phyloP scores from a whole-genome alignment of 1,139 yeast genomes.

The Pichia cactophila region DNA sequence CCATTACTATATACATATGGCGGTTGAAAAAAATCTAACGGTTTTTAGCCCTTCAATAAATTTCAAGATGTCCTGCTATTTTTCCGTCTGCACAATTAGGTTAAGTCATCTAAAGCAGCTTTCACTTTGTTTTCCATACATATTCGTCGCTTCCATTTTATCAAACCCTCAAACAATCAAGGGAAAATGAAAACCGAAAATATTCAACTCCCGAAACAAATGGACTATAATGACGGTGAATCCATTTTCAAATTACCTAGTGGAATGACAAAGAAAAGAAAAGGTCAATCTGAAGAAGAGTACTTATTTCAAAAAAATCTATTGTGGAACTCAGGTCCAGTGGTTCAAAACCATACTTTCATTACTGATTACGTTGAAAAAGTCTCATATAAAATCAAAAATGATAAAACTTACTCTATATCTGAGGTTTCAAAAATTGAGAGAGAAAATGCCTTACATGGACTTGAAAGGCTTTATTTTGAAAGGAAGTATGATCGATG shows the following conservation, averaged over 20 bases:
- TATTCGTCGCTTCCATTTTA: not conserved
- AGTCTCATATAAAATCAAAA: slow-evolving; percentile 9
- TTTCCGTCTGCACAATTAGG: no score
- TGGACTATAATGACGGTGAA: slow-evolving; percentile 25
- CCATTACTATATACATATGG: no score
- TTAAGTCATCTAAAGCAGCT: no score
- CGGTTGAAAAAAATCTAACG: not conserved
- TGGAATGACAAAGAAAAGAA: slow-evolving; percentile 37
- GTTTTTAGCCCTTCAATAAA: not conserved
- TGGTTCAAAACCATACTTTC: slow-evolving; percentile 30
- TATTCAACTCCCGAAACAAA: slow-evolving; percentile 11
- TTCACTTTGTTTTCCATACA: not conserved
- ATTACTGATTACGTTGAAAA: slow-evolving; percentile 22
- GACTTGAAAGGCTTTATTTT: slow-evolving; percentile 46
- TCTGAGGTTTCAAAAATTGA: slow-evolving; percentile 17
- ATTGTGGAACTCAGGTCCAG: slow-evolving; percentile 45
- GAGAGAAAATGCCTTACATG: slow-evolving; percentile 23
- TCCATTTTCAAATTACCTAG: slow-evolving; percentile 34
- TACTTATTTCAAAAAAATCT: slow-evolving; percentile 38
- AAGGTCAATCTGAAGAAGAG: slow-evolving; percentile 53
- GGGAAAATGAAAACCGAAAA: not conserved
- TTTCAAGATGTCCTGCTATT: not conserved
- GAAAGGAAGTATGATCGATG: slow-evolving; percentile 40
- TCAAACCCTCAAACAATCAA: not conserved
- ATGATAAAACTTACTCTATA: slow-evolving; percentile 8